These are phyloP conservation scores for Russula ochroleuca DNA, from an alignment of 768 basidiomycete genomes.

Conservation along the genomic window DNA sequence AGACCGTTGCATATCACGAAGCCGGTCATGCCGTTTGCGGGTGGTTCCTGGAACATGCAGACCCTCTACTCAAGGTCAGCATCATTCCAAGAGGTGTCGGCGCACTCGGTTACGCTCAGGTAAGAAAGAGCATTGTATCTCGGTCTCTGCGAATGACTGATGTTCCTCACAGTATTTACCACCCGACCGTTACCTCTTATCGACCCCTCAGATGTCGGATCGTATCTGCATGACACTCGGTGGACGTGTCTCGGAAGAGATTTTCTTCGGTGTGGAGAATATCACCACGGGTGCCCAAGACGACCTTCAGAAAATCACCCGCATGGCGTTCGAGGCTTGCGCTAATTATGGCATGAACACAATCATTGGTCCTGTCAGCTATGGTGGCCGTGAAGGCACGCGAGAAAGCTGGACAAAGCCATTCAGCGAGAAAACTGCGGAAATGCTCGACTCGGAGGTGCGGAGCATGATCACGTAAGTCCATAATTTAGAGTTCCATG, in stretches of 20 bases:
- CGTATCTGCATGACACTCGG: constrained; percentile 99
- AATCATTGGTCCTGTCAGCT: constrained; percentile 92
- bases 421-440: constrained; percentile 95
- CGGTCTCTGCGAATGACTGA: not conserved
- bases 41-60: constrained; percentile 97
- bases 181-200: constrained; percentile 91
- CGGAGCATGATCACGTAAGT: constrained; percentile 88
- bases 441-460: constrained; percentile 87
- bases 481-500: constrained; percentile 7
- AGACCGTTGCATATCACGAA: constrained; percentile 97
- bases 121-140: constrained; percentile 32
- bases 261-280: constrained; percentile 87
- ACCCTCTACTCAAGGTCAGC: constrained; percentile 94
- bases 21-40: constrained; percentile 98
- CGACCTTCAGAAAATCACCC: constrained; percentile 95
- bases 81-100: constrained; percentile 97
- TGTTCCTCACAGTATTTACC: constrained; percentile 69
- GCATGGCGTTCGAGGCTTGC: constrained; percentile 94
- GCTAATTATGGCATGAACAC: constrained; percentile 97
- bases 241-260: constrained; percentile 96
- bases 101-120: constrained; percentile 94
- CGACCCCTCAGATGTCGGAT: constrained; percentile 91
- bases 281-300: constrained; percentile 99
- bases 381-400: constrained; percentile 81
- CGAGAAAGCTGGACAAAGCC: constrained; percentile 94